Evolutionary conservation across 73 alveolate genomes (phyloP).

Genomic region (Urostyla sp.): DNA sequence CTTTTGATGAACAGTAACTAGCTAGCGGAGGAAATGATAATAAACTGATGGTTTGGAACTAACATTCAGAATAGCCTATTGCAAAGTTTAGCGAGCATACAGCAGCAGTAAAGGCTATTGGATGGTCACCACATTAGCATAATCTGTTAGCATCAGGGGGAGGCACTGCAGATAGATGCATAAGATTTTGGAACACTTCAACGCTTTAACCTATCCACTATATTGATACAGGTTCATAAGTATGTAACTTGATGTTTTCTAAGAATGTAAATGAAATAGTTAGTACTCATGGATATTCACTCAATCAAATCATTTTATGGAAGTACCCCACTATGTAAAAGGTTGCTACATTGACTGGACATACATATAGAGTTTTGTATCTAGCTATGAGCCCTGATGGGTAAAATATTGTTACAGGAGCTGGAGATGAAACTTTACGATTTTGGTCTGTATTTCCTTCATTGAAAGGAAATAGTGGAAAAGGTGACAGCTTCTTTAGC

Average conservation of each 20-base stretch:
- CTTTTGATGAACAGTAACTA: conserved; percentile 84
- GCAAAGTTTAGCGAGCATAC: conserved; percentile 81
- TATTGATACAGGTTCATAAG: conserved; percentile 94
- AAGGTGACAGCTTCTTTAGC: neutral
- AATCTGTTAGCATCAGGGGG: conserved; percentile 96
- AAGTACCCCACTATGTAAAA: conserved; percentile 91
- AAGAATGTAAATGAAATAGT: conserved; percentile 94
- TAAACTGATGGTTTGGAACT: conserved; percentile 86
- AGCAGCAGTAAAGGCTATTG: conserved; percentile 98
- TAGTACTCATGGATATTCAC: conserved; percentile 94
- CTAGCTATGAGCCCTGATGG: conserved; percentile 95
- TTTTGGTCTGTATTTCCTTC: conserved; percentile 98
- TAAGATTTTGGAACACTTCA: conserved; percentile 96
- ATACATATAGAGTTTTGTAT: conserved; percentile 95
- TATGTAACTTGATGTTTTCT: conserved; percentile 93
- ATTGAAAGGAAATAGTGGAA: neutral
- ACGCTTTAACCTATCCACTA: conserved; percentile 75
- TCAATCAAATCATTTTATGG: conserved; percentile 94
- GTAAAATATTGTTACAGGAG: conserved; percentile 95
- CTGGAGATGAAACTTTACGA: conserved; percentile 97
- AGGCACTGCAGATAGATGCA: conserved; percentile 97
- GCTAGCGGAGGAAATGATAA: conserved; percentile 98
- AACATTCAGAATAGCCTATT: conserved; percentile 68
- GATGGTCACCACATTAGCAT: conserved; percentile 96
- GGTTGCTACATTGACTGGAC: conserved; percentile 95